Conservation (phyloP, 768 basidiomycete genomes). For the Lentinula sp. region DNA sequence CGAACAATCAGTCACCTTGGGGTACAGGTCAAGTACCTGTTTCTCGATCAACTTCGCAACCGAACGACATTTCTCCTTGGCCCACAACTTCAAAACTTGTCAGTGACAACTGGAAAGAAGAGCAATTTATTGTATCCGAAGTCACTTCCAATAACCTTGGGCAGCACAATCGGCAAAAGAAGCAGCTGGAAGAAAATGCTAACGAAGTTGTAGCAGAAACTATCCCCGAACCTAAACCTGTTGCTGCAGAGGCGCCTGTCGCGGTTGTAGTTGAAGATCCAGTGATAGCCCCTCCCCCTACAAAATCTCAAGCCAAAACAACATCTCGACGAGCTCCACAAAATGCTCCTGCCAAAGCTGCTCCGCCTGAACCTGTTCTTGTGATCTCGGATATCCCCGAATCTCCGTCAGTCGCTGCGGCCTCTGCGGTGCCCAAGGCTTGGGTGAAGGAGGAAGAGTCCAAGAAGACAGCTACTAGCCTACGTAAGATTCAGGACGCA, state of each 20-base stretch:
- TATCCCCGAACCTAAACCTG: constrained; percentile 7
- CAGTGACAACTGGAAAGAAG: background rate
- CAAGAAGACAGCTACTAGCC: constrained; percentile 58
- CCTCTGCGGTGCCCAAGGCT: constrained; percentile 32
- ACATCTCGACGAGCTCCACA: constrained; percentile 9
- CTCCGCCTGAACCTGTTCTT: constrained; percentile 10
- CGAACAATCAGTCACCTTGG: background rate
- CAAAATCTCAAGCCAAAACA: constrained; percentile 14
- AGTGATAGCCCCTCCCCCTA: constrained; percentile 12
- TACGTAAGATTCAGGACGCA: constrained; percentile 94
- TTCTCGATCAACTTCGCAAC: constrained; percentile 19
- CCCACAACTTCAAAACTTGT: background rate
- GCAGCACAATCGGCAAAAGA: constrained; percentile 51
- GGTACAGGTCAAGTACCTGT: constrained; percentile 6
- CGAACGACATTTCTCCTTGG: constrained; percentile 25
- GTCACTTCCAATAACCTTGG: constrained; percentile 54
- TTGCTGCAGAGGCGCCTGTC: constrained; percentile 8
- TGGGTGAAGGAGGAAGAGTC: constrained; percentile 70
- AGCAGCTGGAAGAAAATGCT: constrained; percentile 23
- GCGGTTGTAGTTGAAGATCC: constrained; percentile 7
- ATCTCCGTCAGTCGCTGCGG: constrained; percentile 14
- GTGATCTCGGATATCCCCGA: constrained; percentile 12
- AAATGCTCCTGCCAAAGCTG: constrained; percentile 12
- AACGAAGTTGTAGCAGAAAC: constrained; percentile 9
- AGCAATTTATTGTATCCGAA: constrained; percentile 34